A percentile compares a stretch with the other conserved stretches of the same genome.
These are phyloP conservation scores for Dioszegia hungarica DNA, from an alignment of 768 basidiomycete species.

Conservation along the genomic window DNA sequence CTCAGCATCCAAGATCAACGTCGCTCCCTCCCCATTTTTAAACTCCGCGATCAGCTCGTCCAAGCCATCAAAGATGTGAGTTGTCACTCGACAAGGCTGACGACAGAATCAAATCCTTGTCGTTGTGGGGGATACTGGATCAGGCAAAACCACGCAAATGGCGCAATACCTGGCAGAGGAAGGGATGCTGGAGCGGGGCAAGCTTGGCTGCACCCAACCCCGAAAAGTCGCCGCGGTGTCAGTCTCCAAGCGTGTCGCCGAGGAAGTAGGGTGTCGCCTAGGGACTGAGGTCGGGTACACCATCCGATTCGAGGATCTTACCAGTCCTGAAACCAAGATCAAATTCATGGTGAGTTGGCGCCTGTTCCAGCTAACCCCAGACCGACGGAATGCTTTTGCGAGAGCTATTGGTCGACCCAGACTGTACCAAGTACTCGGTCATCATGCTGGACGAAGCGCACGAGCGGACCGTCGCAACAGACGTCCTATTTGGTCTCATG, in stretches of 20 bases:
- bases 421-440: slow-evolving; percentile 86
- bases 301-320: slow-evolving; percentile 99
- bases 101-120: slow-evolving; percentile 89
- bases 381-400: slow-evolving; percentile 99
- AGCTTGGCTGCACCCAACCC: slow-evolving; percentile 96
- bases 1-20: slow-evolving; percentile 92
- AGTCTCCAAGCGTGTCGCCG: slow-evolving; percentile 94
- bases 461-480: slow-evolving; percentile 96
- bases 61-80: slow-evolving; percentile 83
- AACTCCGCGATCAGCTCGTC: slow-evolving; percentile 81
- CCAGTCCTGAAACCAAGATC: slow-evolving; percentile 95
- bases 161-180: slow-evolving; percentile 94
- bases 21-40: slow-evolving; percentile 86
- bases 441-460: slow-evolving; percentile 99
- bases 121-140: slow-evolving; percentile 97
- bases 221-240: slow-evolving; percentile 99
- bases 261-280: slow-evolving; percentile 95
- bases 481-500: slow-evolving; percentile 90
- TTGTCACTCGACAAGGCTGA: slow-evolving; percentile 21
- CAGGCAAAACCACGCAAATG: slow-evolving; percentile 99
- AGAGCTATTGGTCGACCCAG: slow-evolving; percentile 92
- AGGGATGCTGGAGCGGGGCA: slow-evolving; percentile 82
- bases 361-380: slow-evolving; percentile 14
- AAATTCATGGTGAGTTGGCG: slow-evolving; percentile 74
- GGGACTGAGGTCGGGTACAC: slow-evolving; percentile 98